phyloP scores from a whole-genome alignment of 2,329 filamentous ascomycete genomes.

The Harringtonia lauricola region DNA sequence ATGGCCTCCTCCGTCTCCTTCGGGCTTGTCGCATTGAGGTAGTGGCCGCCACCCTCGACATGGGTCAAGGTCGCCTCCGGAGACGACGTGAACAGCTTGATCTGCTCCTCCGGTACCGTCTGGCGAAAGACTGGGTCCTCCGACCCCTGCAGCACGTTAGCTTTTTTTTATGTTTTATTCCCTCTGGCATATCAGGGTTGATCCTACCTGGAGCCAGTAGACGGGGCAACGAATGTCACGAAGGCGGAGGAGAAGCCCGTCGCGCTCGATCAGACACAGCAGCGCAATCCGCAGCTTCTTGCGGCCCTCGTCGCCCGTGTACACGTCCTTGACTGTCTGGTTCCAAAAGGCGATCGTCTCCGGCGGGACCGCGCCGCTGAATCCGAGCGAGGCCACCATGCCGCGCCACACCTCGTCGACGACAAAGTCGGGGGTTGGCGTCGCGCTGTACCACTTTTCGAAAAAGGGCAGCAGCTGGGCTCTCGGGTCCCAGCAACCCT shows the following conservation, averaged over 20 bases:
- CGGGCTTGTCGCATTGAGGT: slow-evolving; percentile 36
- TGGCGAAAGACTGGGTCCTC: slow-evolving; percentile 32
- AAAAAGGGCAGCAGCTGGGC: slow-evolving; percentile 29
- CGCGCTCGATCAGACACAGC: slow-evolving; percentile 31
- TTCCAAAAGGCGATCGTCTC: slow-evolving; percentile 33
- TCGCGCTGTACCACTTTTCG: slow-evolving; percentile 27
- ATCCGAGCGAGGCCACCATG: slow-evolving; percentile 32
- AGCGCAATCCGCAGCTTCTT: slow-evolving; percentile 34
- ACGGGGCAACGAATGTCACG: slow-evolving; percentile 38
- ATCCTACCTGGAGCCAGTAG: slow-evolving; percentile 29
- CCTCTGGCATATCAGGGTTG: not conserved
- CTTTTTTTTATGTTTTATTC: not conserved
- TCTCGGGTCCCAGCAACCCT: slow-evolving; percentile 37
- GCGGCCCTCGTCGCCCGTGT: slow-evolving; percentile 37
- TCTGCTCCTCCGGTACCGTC: slow-evolving; percentile 31
- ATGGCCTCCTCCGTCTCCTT: slow-evolving; percentile 33
- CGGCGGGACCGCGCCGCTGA: slow-evolving; percentile 26
- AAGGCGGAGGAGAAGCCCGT: slow-evolving; percentile 34
- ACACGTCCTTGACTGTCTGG: slow-evolving; percentile 31
- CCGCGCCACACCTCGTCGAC: slow-evolving; percentile 34
- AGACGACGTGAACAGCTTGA: slow-evolving; percentile 36
- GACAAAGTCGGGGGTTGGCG: slow-evolving; percentile 33
- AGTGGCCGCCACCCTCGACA: slow-evolving; percentile 35
- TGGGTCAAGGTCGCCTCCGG: slow-evolving; percentile 30
- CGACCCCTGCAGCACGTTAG: slow-evolving; percentile 26